Conservation (phyloP, 2,329 filamentous ascomycete genomes). For the Ceratocystis cubensis region DNA sequence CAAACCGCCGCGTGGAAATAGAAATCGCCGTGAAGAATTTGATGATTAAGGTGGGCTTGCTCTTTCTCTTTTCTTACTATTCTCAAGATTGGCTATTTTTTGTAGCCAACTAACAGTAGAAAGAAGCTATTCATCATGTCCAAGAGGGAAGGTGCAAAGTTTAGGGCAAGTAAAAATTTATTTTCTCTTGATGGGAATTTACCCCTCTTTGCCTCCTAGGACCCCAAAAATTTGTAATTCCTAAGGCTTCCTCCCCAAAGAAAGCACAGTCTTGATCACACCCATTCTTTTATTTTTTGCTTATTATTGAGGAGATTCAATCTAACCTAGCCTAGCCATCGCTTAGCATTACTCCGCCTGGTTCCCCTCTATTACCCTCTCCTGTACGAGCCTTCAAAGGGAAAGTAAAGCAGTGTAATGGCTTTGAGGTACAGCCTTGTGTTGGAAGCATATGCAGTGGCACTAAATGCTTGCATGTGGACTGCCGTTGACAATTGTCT, state of each 20-base stretch:
- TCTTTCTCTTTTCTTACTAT: background rate
- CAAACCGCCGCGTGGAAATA: background rate
- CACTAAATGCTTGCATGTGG: too few species aligned
- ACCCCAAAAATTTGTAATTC: background rate
- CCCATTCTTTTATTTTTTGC: background rate
- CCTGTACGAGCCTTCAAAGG: too few species aligned
- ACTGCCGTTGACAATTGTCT: too few species aligned
- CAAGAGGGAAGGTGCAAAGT: background rate
- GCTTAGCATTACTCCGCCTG: too few species aligned
- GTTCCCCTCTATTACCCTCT: too few species aligned
- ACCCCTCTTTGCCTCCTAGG: background rate
- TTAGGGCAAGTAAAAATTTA: background rate
- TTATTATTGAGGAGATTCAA: background rate
- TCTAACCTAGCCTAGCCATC: too few species aligned
- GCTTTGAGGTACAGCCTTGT: too few species aligned
- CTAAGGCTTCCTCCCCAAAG: background rate
- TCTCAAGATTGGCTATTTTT: too few species aligned
- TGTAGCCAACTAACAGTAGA: background rate
- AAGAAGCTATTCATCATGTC: background rate
- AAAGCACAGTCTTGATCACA: background rate
- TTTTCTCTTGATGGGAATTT: background rate
- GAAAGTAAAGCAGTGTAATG: too few species aligned
- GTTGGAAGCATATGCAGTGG: too few species aligned
- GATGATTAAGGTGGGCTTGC: background rate
- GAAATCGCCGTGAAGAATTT: background rate